A percentile compares a stretch with the other conserved stretches of the same genome.
Conservation (phyloP, 1,139 yeast genomes). For the Taphrina sp. region DNA sequence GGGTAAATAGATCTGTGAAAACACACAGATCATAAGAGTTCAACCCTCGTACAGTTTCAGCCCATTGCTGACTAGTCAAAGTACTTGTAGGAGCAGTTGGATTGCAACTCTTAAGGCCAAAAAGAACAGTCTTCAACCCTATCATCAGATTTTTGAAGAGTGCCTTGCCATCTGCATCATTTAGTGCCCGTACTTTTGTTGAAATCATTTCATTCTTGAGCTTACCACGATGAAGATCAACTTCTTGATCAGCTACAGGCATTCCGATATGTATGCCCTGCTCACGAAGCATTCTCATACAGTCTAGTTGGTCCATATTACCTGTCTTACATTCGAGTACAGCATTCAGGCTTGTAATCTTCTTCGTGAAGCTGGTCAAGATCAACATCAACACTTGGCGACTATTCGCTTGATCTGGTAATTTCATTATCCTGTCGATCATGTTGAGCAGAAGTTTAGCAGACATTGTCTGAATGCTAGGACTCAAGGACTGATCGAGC, state of each 20-base stretch:
- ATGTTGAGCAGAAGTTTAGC: slow-evolving; percentile 83
- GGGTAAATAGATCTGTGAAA: slow-evolving; percentile 72
- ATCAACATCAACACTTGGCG: slow-evolving; percentile 57
- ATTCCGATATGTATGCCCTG: slow-evolving; percentile 14
- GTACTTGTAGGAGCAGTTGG: slow-evolving; percentile 58
- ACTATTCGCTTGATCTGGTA: slow-evolving; percentile 81
- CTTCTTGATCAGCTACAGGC: slow-evolving; percentile 1
- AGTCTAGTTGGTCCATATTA: background rate
- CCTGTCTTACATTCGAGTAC: background rate
- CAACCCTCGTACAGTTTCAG: slow-evolving; percentile 78
- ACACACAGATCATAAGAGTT: slow-evolving; percentile 79
- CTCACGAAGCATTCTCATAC: background rate
- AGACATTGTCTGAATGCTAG: slow-evolving; percentile 95
- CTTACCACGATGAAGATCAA: slow-evolving; percentile 4
- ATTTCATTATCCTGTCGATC: slow-evolving; percentile 81
- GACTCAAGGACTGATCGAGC: slow-evolving; percentile 77
- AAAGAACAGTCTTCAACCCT: slow-evolving; percentile 83
- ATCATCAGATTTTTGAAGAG: slow-evolving; percentile 85
- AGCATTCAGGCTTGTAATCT: slow-evolving; percentile 72
- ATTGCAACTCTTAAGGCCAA: slow-evolving; percentile 84
- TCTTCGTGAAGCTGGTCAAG: slow-evolving; percentile 80
- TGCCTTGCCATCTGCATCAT: slow-evolving; percentile 81
- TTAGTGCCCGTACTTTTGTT: background rate
- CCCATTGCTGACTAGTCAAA: slow-evolving; percentile 72
- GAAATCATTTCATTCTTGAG: background rate